Evolutionary conservation across 352 stramenopile species (phyloP).

Genomic region (Phytophthora chlamydospora): DNA sequence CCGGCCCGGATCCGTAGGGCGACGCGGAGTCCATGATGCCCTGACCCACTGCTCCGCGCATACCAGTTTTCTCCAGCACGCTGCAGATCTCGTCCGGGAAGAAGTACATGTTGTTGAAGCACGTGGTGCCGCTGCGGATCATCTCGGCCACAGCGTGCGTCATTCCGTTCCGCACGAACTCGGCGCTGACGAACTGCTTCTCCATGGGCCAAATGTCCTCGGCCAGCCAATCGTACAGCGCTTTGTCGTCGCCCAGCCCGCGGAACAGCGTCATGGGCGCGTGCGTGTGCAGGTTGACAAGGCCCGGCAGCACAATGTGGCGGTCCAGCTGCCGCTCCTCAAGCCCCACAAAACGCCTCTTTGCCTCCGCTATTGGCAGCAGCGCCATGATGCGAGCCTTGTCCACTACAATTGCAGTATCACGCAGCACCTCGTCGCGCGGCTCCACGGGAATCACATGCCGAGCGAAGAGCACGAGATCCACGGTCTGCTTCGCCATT

Average conservation of each 20-base stretch:
- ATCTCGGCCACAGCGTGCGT: conserved; percentile 79
- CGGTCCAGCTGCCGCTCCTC: conserved; percentile 44
- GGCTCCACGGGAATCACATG: conserved; percentile 82
- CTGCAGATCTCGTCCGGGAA: conserved; percentile 58
- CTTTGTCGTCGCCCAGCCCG: conserved; percentile 84
- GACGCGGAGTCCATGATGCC: conserved; percentile 72
- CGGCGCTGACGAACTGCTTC: conserved; percentile 66
- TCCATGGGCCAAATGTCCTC: conserved; percentile 86
- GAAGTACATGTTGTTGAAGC: conserved; percentile 92
- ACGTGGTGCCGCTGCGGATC: conserved; percentile 82
- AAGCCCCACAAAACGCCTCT: conserved; percentile 46
- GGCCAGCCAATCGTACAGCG: conserved; percentile 73
- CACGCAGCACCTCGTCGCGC: conserved; percentile 59
- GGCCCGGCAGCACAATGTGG: conserved; percentile 80
- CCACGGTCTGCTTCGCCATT: conserved; percentile 32
- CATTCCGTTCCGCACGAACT: conserved; percentile 74
- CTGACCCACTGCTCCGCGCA: conserved; percentile 66
- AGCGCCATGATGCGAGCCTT: conserved; percentile 68
- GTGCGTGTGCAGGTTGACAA: conserved; percentile 87
- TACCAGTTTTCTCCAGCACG: conserved; percentile 62
- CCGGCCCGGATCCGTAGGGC: conserved; percentile 49
- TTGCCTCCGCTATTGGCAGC: conserved; percentile 51
- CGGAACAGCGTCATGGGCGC: conserved; percentile 81
- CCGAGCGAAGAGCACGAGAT: conserved; percentile 69
- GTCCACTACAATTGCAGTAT: conserved; percentile 68